Evolutionary conservation across 192 early-diverging fungal genomes (phyloP).

Genomic region (Spizellomyces sp.): DNA sequence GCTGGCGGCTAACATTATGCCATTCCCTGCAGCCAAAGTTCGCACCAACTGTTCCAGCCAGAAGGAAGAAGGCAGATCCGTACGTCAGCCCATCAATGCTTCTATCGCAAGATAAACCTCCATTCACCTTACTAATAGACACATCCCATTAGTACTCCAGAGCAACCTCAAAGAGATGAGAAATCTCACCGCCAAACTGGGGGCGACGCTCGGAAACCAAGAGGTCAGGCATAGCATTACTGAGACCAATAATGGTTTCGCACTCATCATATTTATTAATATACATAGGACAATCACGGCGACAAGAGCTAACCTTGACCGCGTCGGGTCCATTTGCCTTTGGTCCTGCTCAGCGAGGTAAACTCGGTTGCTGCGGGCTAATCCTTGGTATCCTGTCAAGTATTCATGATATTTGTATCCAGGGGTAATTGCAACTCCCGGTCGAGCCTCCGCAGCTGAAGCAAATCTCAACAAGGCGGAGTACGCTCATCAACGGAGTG

Average conservation of each 20-base stretch:
- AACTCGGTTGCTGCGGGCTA: background rate
- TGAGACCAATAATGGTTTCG: background rate
- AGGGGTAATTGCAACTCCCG: constrained; percentile 20
- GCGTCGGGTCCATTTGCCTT: constrained; percentile 37
- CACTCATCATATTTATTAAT: background rate
- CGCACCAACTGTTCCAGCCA: constrained; percentile 57
- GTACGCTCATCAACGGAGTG: constrained; percentile 11
- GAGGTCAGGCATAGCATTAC: background rate
- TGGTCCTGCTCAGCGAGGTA: constrained; percentile 29
- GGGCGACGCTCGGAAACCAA: background rate
- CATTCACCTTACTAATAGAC: too few species aligned
- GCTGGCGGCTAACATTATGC: too few species aligned
- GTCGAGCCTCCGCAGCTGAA: constrained; percentile 13
- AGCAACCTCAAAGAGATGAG: too few species aligned
- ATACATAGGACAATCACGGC: background rate
- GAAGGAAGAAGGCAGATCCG: constrained; percentile 59
- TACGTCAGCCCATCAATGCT: constrained; percentile 10
- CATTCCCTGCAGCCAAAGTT: constrained; percentile 49
- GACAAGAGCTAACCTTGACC: constrained; percentile 18
- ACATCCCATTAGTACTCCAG: too few species aligned
- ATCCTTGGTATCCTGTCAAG: background rate
- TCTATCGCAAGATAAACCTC: too few species aligned
- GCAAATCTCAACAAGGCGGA: constrained; percentile 9
- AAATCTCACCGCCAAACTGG: too few species aligned
- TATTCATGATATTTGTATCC: background rate